Percentiles rank a stretch among this genome's conserved stretches.
Conservation (phyloP, 495 filamentous ascomycete genomes). For the Xylaria acuta region DNA sequence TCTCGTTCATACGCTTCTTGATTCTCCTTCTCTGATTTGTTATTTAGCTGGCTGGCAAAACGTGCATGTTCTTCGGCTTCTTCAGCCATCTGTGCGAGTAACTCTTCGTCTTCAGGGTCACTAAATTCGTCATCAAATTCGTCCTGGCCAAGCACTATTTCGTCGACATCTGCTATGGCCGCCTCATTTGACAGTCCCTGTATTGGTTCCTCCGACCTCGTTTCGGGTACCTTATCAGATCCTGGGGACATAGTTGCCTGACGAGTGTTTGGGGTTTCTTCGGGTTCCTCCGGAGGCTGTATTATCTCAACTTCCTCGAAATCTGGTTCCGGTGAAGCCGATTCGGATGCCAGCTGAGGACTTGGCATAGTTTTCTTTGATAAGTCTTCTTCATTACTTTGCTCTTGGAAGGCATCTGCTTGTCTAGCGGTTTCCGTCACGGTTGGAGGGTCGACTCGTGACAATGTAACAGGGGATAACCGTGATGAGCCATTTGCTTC, state of each 20-base stretch:
- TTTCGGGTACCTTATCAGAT: slow-evolving; percentile 55
- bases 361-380: slow-evolving; percentile 17
- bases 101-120: slow-evolving; percentile 90
- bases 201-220: slow-evolving; percentile 21
- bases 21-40: slow-evolving; percentile 66
- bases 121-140: slow-evolving; percentile 63
- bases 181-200: slow-evolving; percentile 18
- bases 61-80: slow-evolving; percentile 92
- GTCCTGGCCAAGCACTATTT: slow-evolving; percentile 41
- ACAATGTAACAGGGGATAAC: slow-evolving; percentile 34
- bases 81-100: slow-evolving; percentile 80
- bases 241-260: slow-evolving; percentile 48
- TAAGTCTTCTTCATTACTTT: slow-evolving; percentile 40
- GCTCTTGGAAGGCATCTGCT: slow-evolving; percentile 46
- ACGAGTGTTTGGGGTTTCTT: slow-evolving; percentile 18
- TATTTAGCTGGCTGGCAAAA: slow-evolving; percentile 85
- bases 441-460: slow-evolving; percentile 25
- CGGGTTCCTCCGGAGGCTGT: slow-evolving; percentile 33
- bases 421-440: slow-evolving; percentile 33
- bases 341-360: slow-evolving; percentile 20
- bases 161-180: slow-evolving; percentile 35
- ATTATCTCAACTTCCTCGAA: slow-evolving; percentile 41
- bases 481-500: slow-evolving; percentile 23
- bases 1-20: slow-evolving; percentile 83
- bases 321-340: slow-evolving; percentile 39